Percentiles rank a stretch among this genome's conserved stretches.
Conservation (phyloP, 345 rosid genomes). For the Turritis glabra region DNA sequence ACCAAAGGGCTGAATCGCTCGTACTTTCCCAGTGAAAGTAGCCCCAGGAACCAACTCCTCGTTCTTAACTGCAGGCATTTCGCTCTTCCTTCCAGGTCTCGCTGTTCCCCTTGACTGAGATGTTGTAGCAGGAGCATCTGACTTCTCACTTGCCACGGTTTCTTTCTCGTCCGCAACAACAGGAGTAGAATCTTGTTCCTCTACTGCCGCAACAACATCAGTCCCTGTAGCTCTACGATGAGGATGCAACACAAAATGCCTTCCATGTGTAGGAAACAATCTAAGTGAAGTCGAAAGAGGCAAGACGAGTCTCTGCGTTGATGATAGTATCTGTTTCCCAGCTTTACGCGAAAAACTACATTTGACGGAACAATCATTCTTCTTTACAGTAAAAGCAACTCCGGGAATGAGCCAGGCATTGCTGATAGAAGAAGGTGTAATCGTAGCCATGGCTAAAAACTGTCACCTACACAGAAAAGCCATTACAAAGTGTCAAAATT, state of each 20-base stretch:
- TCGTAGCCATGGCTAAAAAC: conserved; percentile 51
- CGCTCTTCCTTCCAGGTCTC: conserved; percentile 68
- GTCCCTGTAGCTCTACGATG: conserved; percentile 64
- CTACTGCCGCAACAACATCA: conserved; percentile 67
- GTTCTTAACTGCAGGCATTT: conserved; percentile 75
- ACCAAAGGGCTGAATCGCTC: conserved; percentile 91
- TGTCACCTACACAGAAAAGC: conserved; percentile 11
- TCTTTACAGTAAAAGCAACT: conserved; percentile 47
- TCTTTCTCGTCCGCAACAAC: conserved; percentile 43
- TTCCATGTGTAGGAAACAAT: conserved; percentile 53
- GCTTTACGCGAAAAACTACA: conserved; percentile 54
- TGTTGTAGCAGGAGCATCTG: conserved; percentile 42
- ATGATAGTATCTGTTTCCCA: conserved; percentile 32
- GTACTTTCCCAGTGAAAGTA: conserved; percentile 80
- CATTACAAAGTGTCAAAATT: not conserved
- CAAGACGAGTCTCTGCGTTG: conserved; percentile 42
- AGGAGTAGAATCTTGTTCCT: conserved; percentile 60
- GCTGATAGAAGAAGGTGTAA: conserved; percentile 59
- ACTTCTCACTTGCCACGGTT: conserved; percentile 40
- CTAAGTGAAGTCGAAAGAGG: conserved; percentile 51
- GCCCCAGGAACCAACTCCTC: conserved; percentile 84
- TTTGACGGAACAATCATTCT: conserved; percentile 45
- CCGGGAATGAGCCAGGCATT: conserved; percentile 61
- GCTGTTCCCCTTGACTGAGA: conserved; percentile 47
- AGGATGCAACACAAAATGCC: conserved; percentile 40